Evolutionary conservation across 2,329 filamentous ascomycete species (phyloP), one percentile per base, ranked within the genome.

Genomic region (Arthrobotrys megalospora): DNA sequence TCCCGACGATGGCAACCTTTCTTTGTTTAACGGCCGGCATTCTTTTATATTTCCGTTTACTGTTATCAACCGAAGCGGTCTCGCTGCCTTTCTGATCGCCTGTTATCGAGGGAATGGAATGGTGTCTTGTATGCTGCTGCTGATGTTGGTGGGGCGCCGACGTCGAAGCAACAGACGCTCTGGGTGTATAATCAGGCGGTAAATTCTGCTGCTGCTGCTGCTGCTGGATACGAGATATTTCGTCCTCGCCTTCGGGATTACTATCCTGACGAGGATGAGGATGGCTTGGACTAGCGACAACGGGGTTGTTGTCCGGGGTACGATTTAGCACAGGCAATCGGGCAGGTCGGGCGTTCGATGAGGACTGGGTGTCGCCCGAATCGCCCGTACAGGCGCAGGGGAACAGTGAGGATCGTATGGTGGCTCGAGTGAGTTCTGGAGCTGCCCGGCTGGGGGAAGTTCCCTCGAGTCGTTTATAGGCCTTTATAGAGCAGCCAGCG

Each of bases 1-100:
- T 96, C 86, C 94, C 94, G 80, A 97, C 93, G 86, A 97, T 95
- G 85, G 94, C 94, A 84, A 97, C 92, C 88, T 97, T 97, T 83
- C 94, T 89, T 86, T 97, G 94, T 86, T 97, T 97, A 16, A 78
- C 75, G 19, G 75, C 67, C 11, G 60, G 67, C 75, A 78, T 78
- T 24, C 36, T 78, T 67, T 34, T 67, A 16, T n/a, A 55, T 45
- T 53, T 63, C 21, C 66, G 28, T 32, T 55, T 60, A 28, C 19
- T 73, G 45, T 60, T 47, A 38, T 43, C 24, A 8, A 36, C 47
- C 5, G n/a, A 12, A 43, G 62, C 62, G 55, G 58, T 12, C 34
- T 62, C 60, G 36, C 41, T 48, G 24, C 12, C 24, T 21, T 78
- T 67, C 1, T 67, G 58, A 19, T 34, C 45, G 16, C 50, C 68